Percentiles rank a stretch among this genome's conserved stretches.
phyloP scores from a whole-genome alignment of 768 basidiomycete genomes.

The Russula brevipes region DNA sequence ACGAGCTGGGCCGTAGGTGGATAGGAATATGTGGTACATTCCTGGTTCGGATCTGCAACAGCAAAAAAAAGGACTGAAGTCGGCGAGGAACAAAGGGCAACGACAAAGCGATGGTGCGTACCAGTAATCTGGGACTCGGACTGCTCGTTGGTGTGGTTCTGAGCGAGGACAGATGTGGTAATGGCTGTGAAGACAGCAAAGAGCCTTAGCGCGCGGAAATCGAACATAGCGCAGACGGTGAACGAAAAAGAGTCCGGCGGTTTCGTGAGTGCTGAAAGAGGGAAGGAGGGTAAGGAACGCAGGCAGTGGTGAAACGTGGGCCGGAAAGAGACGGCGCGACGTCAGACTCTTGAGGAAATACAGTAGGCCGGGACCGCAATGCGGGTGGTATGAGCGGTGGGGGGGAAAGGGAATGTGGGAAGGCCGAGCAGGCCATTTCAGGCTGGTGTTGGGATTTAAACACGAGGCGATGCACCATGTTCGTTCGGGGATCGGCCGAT shows the following conservation, averaged over 20 bases:
- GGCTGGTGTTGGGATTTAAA: too few relatives aligned
- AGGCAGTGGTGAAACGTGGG: not conserved
- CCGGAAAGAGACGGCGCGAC: too few relatives aligned
- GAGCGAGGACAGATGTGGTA: constrained; percentile 3
- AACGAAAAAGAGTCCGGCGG: too few relatives aligned
- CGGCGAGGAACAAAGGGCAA: not conserved
- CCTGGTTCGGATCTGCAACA: constrained; percentile 10
- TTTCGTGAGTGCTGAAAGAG: too few relatives aligned
- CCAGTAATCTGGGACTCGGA: constrained; percentile 21
- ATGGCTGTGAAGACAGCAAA: not conserved
- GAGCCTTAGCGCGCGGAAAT: not conserved
- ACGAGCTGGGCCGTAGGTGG: not conserved
- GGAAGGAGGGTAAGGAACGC: not conserved
- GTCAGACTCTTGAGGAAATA: not conserved
- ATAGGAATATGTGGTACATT: constrained; percentile 22
- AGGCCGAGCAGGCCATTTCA: too few relatives aligned
- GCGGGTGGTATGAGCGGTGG: too few relatives aligned
- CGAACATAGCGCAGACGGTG: not conserved
- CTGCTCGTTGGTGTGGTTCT: constrained; percentile 18
- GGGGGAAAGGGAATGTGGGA: too few relatives aligned
- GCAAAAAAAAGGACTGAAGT: not conserved
- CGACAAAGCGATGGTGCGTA: not conserved
- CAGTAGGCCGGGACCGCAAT: too few relatives aligned
- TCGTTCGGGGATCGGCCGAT: too few relatives aligned
- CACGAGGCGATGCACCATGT: too few relatives aligned